Evolutionary conservation across 2,329 filamentous ascomycete species (phyloP).

Genomic region (Paraphoma chrysanthemicola): DNA sequence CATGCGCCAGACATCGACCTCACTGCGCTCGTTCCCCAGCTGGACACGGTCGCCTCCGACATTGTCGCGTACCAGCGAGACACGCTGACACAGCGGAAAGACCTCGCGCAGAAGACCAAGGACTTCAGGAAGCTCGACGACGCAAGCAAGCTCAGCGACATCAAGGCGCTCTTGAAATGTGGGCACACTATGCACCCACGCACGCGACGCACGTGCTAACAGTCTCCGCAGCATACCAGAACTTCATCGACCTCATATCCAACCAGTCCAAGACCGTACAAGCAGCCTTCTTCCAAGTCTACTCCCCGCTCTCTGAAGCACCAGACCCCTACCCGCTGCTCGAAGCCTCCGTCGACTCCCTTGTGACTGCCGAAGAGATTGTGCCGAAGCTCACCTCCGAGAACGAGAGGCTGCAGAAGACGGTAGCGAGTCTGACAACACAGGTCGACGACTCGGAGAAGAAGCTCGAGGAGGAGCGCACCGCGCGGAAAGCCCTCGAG

Average conservation of each 20-base stretch:
- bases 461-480: slow-evolving; percentile 78
- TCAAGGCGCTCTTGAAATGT: slow-evolving; percentile 91
- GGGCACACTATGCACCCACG: slow-evolving; percentile 10
- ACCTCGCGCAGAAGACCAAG: slow-evolving; percentile 98
- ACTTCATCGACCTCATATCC: slow-evolving; percentile 94
- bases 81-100: slow-evolving; percentile 94
- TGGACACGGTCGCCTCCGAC: slow-evolving; percentile 94
- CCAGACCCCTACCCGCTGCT: slow-evolving; percentile 96
- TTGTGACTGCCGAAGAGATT: slow-evolving; percentile 90
- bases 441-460: slow-evolving; percentile 85
- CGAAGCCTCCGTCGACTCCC: slow-evolving; percentile 93
- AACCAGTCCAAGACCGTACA: slow-evolving; percentile 96
- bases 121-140: slow-evolving; percentile 96
- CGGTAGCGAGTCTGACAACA: slow-evolving; percentile 74
- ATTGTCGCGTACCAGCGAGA: slow-evolving; percentile 93
- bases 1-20: slow-evolving; percentile 77
- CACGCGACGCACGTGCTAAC: slow-evolving; percentile 19
- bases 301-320: slow-evolving; percentile 91
- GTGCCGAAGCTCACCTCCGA: slow-evolving; percentile 88
- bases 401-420: slow-evolving; percentile 84
- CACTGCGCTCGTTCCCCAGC: slow-evolving; percentile 78
- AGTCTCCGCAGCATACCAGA: slow-evolving; percentile 79
- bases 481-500: slow-evolving; percentile 76
- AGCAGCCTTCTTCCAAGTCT: slow-evolving; percentile 89
- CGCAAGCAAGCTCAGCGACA: slow-evolving; percentile 80